Evolutionary conservation across 495 filamentous ascomycete genomes (phyloP), one percentile per base, ranked within the genome.

Genomic region (Chaetomium tenue): DNA sequence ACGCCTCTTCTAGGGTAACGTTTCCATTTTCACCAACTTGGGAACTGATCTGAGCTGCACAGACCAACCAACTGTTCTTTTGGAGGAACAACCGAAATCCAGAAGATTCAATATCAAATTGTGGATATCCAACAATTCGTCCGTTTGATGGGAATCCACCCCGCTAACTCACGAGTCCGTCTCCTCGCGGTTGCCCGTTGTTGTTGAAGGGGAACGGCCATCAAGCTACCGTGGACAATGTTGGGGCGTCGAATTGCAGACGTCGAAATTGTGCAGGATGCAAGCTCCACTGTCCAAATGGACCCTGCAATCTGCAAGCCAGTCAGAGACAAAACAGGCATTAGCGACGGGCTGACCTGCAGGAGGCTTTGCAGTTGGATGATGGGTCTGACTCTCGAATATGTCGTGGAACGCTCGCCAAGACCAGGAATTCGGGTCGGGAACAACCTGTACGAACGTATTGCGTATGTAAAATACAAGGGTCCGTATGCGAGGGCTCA

Each of bases 281-380:
- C 16, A 47, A n/a, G 40, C 40, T 44, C 40, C 40, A 44, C 40
- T 4, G 9, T 18, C 11, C 40, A 18, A 44, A 44, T 44, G 40
- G 40, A 44, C 13, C 40, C n/a, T 50, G n/a, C 44, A 20, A 16
- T 30, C n/a, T 50, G 44, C 58, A 58, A 47, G 40, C 40, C 23
- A 59, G 40, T 20, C 7, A 22, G 26, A 22, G 26, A 8, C 8
- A 50, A 50, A 22, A 50, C 46, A 53, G 26, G n/a, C 26, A 33
- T 33, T 16, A 25, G 16, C 15, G 22, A 61, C 22, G 39, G 42
- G 39, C 50, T 51, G 64, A 57, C 52, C 42, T 57, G 64, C 64
- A 66, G 58, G 26, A 39, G 65, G 56, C 61, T 67, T 67, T 67
- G 65, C 65, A 63, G 65, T 48, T 48, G 23, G 55, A 48, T 47